These are phyloP conservation scores for Apophysomyces trapeziformis DNA, from an alignment of 371 early-diverging fungal species.

Conservation along the genomic window DNA sequence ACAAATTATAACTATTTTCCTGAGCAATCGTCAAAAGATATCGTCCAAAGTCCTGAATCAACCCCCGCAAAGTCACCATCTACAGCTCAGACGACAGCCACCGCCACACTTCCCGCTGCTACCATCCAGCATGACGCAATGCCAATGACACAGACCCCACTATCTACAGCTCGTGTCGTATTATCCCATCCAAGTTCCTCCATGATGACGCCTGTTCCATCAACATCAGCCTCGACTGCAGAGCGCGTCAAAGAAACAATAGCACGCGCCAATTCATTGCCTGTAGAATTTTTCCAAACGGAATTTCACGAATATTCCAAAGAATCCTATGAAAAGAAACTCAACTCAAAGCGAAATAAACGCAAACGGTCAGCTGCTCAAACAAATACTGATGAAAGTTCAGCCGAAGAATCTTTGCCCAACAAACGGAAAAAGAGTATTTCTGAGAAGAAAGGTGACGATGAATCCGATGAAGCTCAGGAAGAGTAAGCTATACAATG, in stretches of 20 bases:
- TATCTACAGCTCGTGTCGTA: background rate
- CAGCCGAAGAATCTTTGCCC: constrained; percentile 14
- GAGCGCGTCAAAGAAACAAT: constrained; percentile 56
- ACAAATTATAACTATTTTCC: constrained; percentile 32
- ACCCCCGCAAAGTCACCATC: constrained; percentile 26
- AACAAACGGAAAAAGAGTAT: constrained; percentile 30
- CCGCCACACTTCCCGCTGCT: background rate
- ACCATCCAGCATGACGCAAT: constrained; percentile 4
- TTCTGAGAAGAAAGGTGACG: constrained; percentile 24
- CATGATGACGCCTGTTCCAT: constrained; percentile 23
- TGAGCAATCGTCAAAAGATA: constrained; percentile 20
- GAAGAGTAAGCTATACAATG: constrained; percentile 20
- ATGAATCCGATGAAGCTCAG: constrained; percentile 21
- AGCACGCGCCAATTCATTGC: constrained; percentile 49
- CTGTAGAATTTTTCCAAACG: constrained; percentile 54
- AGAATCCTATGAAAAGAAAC: constrained; percentile 51
- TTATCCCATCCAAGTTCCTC: constrained; percentile 4
- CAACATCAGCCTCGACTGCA: constrained; percentile 31
- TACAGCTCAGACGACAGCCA: constrained; percentile 3
- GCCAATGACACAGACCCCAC: background rate
- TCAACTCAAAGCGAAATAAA: constrained; percentile 49
- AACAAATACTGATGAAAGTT: constrained; percentile 14
- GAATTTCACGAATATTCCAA: constrained; percentile 56
- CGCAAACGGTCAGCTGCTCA: constrained; percentile 38
- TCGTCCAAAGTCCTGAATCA: constrained; percentile 40